phyloP scores from a whole-genome alignment of 176 grass and related monocot species.

The Tillandsia fasciculata region DNA sequence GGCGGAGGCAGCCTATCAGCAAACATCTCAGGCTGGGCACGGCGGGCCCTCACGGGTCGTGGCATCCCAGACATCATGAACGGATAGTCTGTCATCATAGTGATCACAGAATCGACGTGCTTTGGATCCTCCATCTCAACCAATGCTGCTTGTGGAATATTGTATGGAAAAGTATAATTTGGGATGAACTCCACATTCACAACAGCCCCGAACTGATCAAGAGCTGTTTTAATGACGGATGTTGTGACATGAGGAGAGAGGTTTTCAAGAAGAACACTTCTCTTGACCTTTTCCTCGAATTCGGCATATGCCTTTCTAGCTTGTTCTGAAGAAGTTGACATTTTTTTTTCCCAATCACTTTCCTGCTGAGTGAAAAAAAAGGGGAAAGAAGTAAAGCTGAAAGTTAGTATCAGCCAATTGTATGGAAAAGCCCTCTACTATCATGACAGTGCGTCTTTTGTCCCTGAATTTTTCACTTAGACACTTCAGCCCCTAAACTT shows the following conservation, averaged over 20 bases:
- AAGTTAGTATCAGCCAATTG: too few species aligned
- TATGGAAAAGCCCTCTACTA: too few species aligned
- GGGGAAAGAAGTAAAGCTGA: not conserved
- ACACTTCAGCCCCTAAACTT: too few species aligned
- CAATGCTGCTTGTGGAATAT: conserved; percentile 33
- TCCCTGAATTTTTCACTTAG: too few species aligned
- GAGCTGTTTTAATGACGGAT: conserved; percentile 38
- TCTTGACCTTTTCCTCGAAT: conserved; percentile 39
- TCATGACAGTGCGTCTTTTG: too few species aligned
- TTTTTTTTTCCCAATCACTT: not conserved
- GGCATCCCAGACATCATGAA: conserved; percentile 85
- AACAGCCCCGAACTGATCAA: conserved; percentile 43
- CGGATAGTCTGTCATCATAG: conserved; percentile 43
- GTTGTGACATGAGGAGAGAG: conserved; percentile 42
- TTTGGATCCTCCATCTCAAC: conserved; percentile 31
- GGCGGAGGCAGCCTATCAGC: conserved; percentile 35
- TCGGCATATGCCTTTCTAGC: conserved; percentile 29
- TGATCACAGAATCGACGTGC: conserved; percentile 30
- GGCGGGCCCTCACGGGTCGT: conserved; percentile 44
- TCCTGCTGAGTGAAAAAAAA: conserved; percentile 1
- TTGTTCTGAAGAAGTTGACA: conserved; percentile 25
- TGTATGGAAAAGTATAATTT: conserved; percentile 42
- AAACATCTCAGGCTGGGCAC: conserved; percentile 55
- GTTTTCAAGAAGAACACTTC: conserved; percentile 41
- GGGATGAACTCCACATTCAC: conserved; percentile 40